Evolutionary conservation across 129 eudicot species (phyloP), one percentile per base, ranked within the genome.

Genomic region (Artemisia argyi): DNA sequence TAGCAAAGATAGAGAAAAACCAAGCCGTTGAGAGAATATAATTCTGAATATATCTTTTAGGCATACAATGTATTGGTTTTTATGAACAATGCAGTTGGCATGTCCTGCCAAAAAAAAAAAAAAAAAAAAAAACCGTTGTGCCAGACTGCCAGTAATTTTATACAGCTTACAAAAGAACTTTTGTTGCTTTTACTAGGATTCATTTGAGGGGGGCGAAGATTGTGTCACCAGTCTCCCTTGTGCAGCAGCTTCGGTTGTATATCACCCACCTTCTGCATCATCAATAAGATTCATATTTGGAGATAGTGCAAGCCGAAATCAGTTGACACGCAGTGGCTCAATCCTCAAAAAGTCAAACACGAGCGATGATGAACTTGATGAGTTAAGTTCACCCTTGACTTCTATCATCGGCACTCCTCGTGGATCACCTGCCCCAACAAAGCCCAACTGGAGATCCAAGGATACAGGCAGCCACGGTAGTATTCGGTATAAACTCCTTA

Each of bases 291-390:
- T 69, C 58, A 53, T 83, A 17, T 52, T 88, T 2, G 91, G 89
- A 67, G 86, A 81, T 56, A 49, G 52, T 61, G 84, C 69, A 39
- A 78, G 76, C 59, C 73, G 52, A 58, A 73, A 77, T 57, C 81
- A 79, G 77, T 79, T 85, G 79, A 79, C 81, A 73, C 81, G 96
- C 42, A 81, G 85, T 19, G 83, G 83, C 7, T 92, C 96, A 39
- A 63, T 90, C 61, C 80, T 94, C 50, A 84, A 79, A 70, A 94
- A 88, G 81, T 94, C 97, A 62, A 83, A 94, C 61, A 90, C 89
- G 1, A 94, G 97, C 8, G 99, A 94, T 39, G 96, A 94, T 68
- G 99, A 94, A 61, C 89, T 94, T 60, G 97, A 90, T 16, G 89
- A 88, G 65, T 24, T 94, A 77, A 82, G 85, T 82, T 84, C 96